A percentile compares a stretch with the other conserved stretches of the same genome.
Evolutionary conservation across 495 filamentous ascomycete species (phyloP).

Genomic region (Xylaria bambusicola): DNA sequence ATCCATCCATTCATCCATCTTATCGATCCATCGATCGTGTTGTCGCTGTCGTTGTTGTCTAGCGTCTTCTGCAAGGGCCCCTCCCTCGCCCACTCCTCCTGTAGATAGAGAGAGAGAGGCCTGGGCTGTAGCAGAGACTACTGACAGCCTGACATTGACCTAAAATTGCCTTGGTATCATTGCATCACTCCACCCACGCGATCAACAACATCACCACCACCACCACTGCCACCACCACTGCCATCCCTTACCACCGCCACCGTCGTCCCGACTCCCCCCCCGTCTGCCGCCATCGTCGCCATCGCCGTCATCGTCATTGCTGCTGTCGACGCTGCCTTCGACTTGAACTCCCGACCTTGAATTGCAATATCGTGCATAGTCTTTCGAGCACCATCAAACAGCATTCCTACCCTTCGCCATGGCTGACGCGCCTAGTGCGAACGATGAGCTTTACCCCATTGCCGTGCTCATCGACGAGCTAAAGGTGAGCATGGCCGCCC

Average conservation of each 20-base stretch:
- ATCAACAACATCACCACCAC: conserved; percentile 13
- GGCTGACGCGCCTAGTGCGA: conserved; percentile 61
- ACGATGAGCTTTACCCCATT: conserved; percentile 98
- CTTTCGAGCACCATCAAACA: conserved; percentile 4
- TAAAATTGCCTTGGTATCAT: conserved; percentile 14
- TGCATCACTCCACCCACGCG: conserved; percentile 26
- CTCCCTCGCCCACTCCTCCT: neutral
- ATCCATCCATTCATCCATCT: too few relatives aligned
- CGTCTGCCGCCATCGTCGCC: too few relatives aligned
- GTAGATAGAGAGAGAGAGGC: too few relatives aligned
- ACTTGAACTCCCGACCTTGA: conserved; percentile 3
- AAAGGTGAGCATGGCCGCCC: conserved; percentile 65
- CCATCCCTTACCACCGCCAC: neutral
- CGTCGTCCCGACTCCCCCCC: neutral
- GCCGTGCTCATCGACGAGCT: conserved; percentile 99
- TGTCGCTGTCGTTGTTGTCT: neutral
- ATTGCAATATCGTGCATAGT: neutral
- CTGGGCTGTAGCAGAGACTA: neutral
- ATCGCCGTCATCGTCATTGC: neutral
- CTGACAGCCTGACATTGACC: conserved; percentile 18
- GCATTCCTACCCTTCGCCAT: conserved; percentile 40
- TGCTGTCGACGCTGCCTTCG: conserved; percentile 1
- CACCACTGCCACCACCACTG: neutral
- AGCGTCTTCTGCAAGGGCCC: neutral
- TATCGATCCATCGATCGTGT: too few relatives aligned